Percentiles rank a stretch among this genome's conserved stretches.
These are phyloP conservation scores for Albizia julibrissin DNA, from an alignment of 306 rosid genomes.

Conservation along the genomic window DNA sequence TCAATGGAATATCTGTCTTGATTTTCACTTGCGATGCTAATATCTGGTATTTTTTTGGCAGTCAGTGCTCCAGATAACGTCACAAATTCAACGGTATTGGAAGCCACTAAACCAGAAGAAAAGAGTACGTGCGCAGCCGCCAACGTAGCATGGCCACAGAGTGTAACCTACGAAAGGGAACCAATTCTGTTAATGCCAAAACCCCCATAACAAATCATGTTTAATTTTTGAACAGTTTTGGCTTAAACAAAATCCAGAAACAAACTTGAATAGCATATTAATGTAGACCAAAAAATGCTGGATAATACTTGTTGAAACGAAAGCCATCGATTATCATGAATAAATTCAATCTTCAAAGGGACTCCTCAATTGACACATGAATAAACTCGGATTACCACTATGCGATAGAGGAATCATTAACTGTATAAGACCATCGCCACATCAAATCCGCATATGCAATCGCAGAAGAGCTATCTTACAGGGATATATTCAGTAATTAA, in stretches of 20 bases:
- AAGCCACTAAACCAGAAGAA: conserved; percentile 48
- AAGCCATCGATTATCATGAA: background rate
- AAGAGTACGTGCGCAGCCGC: conserved; percentile 71
- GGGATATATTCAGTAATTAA: background rate
- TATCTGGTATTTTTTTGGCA: conserved; percentile 40
- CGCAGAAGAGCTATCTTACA: background rate
- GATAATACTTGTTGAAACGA: background rate
- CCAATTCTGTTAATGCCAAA: background rate
- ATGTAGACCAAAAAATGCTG: background rate
- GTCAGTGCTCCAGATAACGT: conserved; percentile 73
- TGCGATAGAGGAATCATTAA: background rate
- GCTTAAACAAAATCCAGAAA: background rate
- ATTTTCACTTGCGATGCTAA: conserved; percentile 2
- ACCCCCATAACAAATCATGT: background rate
- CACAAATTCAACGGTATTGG: conserved; percentile 52
- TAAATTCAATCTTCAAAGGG: background rate
- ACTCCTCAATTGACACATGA: background rate
- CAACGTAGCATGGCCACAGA: conserved; percentile 89
- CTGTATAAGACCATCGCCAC: background rate
- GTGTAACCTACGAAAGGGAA: conserved; percentile 55
- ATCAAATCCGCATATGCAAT: background rate
- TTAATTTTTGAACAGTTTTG: background rate
- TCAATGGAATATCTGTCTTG: conserved; percentile 42
- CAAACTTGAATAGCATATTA: background rate
- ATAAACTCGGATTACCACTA: background rate